Evolutionary conservation across 108 stramenopile genomes (phyloP), one percentile per base, ranked within the genome.

Genomic region (Cyclotella kingstonii): DNA sequence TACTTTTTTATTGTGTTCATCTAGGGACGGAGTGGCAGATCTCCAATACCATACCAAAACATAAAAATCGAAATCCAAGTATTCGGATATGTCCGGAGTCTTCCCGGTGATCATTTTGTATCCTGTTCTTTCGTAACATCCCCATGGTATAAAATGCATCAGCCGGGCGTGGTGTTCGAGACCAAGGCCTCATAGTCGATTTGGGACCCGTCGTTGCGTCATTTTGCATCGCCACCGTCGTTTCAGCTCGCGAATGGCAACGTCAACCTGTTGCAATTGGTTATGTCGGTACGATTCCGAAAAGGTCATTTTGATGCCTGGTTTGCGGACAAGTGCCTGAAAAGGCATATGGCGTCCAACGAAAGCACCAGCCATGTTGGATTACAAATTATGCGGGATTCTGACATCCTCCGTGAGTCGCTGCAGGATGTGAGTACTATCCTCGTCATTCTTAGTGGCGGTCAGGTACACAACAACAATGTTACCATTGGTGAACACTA

Each of bases 51-150:
- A 76, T 0, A 66, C 70, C 7, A 30, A 29, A 33, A 77, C 72
- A 43, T 68, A 81, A 31, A 68, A 81, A 0, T 23, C 63, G 40
- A 81, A 81, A 26, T 81, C 77, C 1, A 73, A 29, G 23, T 44
- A 65, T 31, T 81, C 71, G 2, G 71, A 63, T 2, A 81, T 73
- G 56, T 77, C 80, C 2, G 53, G 53, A 0, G 76, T 77, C 0
- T 72, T 62, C 0, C 78, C 78, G 0, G 61, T 68, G 0, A 68
- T 17, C 23, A n/a, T 30, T 31, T 76, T 46, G 31, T 45, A 54
- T 27, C 41, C 45, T 0, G 76, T 70, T 9, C 56, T 40, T 4
- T 6, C 11, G 6, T 11, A 54, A 21, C 21, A 8, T 30, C 23
- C 0, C 19, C 18, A 35, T 4, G 36, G 42, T 2, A 49, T 22